Conservation (phyloP, 2,329 filamentous ascomycete species). For the Metarhizium humberi region DNA sequence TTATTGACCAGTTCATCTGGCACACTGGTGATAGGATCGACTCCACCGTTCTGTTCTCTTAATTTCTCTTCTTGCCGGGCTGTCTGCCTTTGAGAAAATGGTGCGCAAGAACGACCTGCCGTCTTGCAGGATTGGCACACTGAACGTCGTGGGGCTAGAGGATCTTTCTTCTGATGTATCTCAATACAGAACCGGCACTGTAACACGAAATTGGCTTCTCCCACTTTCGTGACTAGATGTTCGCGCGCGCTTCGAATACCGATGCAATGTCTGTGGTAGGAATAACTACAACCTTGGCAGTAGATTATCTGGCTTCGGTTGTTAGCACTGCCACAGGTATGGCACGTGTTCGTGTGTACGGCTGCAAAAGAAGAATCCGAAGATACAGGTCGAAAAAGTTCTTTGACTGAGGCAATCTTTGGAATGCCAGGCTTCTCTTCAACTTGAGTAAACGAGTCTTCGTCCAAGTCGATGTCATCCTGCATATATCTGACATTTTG, state of each 20-base stretch:
- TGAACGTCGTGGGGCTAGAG: conserved; percentile 57
- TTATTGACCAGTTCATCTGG: conserved; percentile 62
- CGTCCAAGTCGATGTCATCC: conserved; percentile 47
- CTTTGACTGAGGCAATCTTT: conserved; percentile 57
- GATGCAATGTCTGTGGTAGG: conserved; percentile 78
- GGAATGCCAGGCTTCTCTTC: conserved; percentile 38
- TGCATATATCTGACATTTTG: conserved; percentile 34
- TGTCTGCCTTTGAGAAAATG: conserved; percentile 66
- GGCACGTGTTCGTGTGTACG: conserved; percentile 63
- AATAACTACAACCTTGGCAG: conserved; percentile 82
- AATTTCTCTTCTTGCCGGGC: conserved; percentile 76
- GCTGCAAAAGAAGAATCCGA: conserved; percentile 56
- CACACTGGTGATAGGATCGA: conserved; percentile 65
- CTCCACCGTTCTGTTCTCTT: conserved; percentile 66
- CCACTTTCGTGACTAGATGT: conserved; percentile 85
- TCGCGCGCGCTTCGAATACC: conserved; percentile 65
- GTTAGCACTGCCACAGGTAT: conserved; percentile 48
- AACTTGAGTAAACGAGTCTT: conserved; percentile 44
- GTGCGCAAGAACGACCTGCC: conserved; percentile 57
- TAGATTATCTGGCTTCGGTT: conserved; percentile 61
- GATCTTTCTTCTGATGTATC: conserved; percentile 57
- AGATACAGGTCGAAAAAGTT: conserved; percentile 59
- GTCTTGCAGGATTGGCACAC: conserved; percentile 62
- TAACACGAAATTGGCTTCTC: conserved; percentile 66
- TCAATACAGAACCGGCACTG: conserved; percentile 85